These are phyloP conservation scores for Exophiala sideris DNA, from an alignment of 2,329 filamentous ascomycete genomes.

Conservation along the genomic window DNA sequence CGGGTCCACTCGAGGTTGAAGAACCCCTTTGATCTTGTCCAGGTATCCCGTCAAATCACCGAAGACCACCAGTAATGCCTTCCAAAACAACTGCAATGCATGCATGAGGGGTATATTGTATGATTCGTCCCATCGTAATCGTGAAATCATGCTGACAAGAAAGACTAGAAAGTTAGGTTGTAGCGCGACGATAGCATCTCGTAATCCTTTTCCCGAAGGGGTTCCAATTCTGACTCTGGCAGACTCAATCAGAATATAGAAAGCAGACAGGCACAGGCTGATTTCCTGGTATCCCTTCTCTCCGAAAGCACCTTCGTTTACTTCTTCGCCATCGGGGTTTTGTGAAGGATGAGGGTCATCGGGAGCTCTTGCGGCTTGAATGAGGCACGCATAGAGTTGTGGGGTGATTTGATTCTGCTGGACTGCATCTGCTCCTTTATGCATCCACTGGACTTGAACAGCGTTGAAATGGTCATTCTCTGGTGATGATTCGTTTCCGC, in stretches of 20 bases:
- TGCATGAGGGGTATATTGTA: slow-evolving; percentile 57
- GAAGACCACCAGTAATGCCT: slow-evolving; percentile 80
- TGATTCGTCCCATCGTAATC: slow-evolving; percentile 64
- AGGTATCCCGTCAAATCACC: slow-evolving; percentile 70
- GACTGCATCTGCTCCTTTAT: slow-evolving; percentile 39
- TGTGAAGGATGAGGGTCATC: slow-evolving; percentile 4
- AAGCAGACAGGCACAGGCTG: slow-evolving; percentile 27
- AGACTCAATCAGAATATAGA: slow-evolving; percentile 28
- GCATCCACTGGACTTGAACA: slow-evolving; percentile 48
- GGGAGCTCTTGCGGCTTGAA: slow-evolving; percentile 39
- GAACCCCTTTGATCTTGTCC: slow-evolving; percentile 67
- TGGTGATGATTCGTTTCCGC: slow-evolving; percentile 35
- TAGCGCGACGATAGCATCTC: slow-evolving; percentile 17
- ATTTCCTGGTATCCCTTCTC: slow-evolving; percentile 27
- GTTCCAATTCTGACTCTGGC: slow-evolving; percentile 18
- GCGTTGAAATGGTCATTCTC: slow-evolving; percentile 46
- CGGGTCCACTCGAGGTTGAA: slow-evolving; percentile 56
- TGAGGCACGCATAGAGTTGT: slow-evolving; percentile 38
- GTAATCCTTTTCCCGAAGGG: slow-evolving; percentile 14
- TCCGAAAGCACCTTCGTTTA: slow-evolving; percentile 23
- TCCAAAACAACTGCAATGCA: slow-evolving; percentile 86
- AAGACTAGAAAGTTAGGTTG: slow-evolving; percentile 26
- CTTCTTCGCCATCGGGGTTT: slow-evolving; percentile 10
- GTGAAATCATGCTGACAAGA: slow-evolving; percentile 26
- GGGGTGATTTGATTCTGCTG: slow-evolving; percentile 36